These are phyloP conservation scores for Tilletia walkeri DNA, from an alignment of 1,284 basidiomycete genomes.

Conservation along the genomic window DNA sequence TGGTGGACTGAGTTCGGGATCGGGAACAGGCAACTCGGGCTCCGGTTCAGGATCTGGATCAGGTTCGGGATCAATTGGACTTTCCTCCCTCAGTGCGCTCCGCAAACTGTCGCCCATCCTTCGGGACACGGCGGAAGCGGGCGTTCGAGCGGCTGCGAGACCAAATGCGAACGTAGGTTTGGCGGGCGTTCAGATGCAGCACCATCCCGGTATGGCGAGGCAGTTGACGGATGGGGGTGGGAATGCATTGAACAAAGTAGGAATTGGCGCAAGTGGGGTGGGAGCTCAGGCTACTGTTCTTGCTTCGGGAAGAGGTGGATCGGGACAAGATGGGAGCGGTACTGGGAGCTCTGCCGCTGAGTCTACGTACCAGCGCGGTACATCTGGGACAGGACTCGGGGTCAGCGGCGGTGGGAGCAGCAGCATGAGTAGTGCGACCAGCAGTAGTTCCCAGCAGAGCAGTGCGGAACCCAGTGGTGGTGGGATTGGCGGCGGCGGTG, in stretches of 20 bases:
- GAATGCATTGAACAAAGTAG: too few relatives aligned
- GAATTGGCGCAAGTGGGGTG: too few relatives aligned
- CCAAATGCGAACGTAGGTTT: neutral
- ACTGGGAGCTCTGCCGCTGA: too few relatives aligned
- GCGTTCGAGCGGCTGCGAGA: slow-evolving; percentile 3
- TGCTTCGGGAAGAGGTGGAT: neutral
- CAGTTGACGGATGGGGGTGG: neutral
- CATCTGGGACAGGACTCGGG: too few relatives aligned
- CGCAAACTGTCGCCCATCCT: slow-evolving; percentile 4
- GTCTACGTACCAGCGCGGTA: too few relatives aligned
- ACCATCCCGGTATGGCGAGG: slow-evolving; percentile 8
- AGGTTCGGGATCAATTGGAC: neutral
- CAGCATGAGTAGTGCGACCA: neutral
- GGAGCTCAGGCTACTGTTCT: neutral
- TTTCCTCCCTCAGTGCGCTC: slow-evolving; percentile 2
- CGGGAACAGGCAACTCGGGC: neutral
- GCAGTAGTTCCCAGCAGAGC: neutral
- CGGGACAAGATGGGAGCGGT: neutral
- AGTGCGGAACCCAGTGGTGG: neutral
- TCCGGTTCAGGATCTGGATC: too few relatives aligned
- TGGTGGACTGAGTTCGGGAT: neutral
- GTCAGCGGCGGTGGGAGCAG: neutral
- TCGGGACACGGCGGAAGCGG: slow-evolving; percentile 9
- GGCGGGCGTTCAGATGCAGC: neutral
- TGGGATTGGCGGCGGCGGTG: neutral